Evolutionary conservation across 257 asterid genomes (phyloP), one percentile per base, ranked within the genome.

Genomic region (Marsdenia floribunda): DNA sequence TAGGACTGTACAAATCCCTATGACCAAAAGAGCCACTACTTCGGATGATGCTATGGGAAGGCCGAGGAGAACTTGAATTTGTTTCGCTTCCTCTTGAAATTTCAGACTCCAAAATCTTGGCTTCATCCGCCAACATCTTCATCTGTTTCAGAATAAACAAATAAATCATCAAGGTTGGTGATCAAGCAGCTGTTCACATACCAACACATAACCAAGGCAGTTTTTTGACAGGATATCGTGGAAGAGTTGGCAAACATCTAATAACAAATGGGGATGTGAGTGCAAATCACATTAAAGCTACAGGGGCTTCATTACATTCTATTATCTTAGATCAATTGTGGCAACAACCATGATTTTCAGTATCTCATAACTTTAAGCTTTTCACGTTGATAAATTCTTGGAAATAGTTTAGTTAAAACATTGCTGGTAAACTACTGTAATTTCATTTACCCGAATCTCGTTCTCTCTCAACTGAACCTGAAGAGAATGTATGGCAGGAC

Each of bases 401-500:
- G 22, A 33, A 35, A 24, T 37, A 75, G 57, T 49, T 38, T 52
- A 22, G 38, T 59, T 15, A 59, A 24, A 24, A 9, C 18, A 26
- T 60, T 12, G 19, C 67, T 24, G 5, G 61, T 55, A 33, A 15
- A 63, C 22, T 29, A 65, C 13, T 16, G 44, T 37, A 38, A 65
- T 18, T 22, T 37, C 3, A 38, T 6, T 65, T 80, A 96, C 99
- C 98, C 85, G 93, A 76, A 88, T 80, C 83, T 96, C 99, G 77
- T 96, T 96, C 77, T 96, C 99, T 85, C 88, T 83, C 86, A 91
- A 80, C 71, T 87, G 96, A 84, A 90, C 96, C 84, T 93, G 97
- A 77, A 96, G 97, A 75, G 86, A 85, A 72, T 59, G 81, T 87
- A 93, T 81, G 83, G 98, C 97, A 58, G 99, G 99, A 72, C 89